Evolutionary conservation across 805 yeast genomes (phyloP).

Genomic region (Yarrowia osloensis): DNA sequence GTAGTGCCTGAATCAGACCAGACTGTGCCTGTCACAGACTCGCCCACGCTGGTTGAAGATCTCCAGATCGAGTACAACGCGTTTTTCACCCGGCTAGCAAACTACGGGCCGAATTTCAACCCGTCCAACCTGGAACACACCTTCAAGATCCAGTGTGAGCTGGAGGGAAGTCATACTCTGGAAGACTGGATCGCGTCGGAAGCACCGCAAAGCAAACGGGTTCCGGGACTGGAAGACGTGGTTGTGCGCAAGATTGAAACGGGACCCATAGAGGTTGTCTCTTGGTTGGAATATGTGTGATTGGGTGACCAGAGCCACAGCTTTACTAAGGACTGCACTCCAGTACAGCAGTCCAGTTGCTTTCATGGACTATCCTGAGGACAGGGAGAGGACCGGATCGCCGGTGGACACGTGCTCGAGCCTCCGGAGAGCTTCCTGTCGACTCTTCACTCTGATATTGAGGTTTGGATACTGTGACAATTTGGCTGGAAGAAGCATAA

Average conservation of each 20-base stretch:
- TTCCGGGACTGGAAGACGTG: not conserved
- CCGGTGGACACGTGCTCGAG: no score
- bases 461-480: no score
- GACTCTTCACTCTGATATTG: no score
- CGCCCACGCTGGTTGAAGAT: not conserved
- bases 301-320: not conserved
- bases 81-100: conserved; percentile 12
- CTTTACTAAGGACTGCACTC: no score
- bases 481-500: no score
- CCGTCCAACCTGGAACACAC: not conserved
- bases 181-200: not conserved
- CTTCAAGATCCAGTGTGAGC: conserved; percentile 2
- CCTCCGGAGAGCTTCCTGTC: no score
- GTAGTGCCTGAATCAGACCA: not conserved
- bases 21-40: not conserved
- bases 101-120: not conserved
- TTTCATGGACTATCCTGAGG: no score
- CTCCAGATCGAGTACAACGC: conserved; percentile 15
- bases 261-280: conserved; percentile 3
- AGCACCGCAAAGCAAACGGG: not conserved
- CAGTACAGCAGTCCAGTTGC: no score
- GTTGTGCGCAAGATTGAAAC: conserved; percentile 11
- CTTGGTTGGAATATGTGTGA: conserved; percentile 6
- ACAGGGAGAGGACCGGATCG: no score
- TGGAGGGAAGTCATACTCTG: not conserved